Evolutionary conservation across 352 stramenopile species (phyloP).

Genomic region (Globisporangium perplexum): DNA sequence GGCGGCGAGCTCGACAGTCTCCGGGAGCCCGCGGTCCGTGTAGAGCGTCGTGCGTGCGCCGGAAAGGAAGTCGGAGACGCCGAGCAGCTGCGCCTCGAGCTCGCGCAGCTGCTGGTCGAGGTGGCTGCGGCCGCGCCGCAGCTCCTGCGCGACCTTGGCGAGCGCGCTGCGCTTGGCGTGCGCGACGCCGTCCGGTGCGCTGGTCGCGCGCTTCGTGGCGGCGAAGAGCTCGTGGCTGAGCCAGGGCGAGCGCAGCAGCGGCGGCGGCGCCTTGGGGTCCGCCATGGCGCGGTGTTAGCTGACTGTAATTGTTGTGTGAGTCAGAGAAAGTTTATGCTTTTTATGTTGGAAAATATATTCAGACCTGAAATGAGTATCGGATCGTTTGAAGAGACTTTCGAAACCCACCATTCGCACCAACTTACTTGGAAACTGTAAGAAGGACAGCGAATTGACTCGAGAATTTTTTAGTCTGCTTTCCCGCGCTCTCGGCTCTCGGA

Average conservation of each 20-base stretch:
- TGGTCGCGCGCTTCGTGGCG: constrained; percentile 46
- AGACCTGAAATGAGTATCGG: not conserved
- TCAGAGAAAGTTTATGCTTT: not conserved
- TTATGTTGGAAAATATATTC: not conserved
- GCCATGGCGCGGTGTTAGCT: constrained; percentile 2
- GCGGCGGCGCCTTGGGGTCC: constrained; percentile 5
- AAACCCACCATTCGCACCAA: not conserved
- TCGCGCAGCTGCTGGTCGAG: constrained; percentile 57
- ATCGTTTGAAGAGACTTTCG: not conserved
- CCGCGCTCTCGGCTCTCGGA: not conserved
- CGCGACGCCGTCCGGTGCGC: constrained; percentile 35
- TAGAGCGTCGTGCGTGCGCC: constrained; percentile 37
- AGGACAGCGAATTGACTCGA: too few relatives aligned
- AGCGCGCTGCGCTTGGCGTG: constrained; percentile 47
- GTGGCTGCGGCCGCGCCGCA: constrained; percentile 48
- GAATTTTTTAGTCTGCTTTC: not conserved
- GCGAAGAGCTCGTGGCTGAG: constrained; percentile 64
- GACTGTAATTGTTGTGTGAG: not conserved
- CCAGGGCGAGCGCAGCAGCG: constrained; percentile 47
- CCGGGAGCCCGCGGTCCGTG: constrained; percentile 15
- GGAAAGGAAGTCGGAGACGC: constrained; percentile 54
- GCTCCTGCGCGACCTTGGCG: constrained; percentile 50
- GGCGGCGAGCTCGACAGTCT: constrained; percentile 2
- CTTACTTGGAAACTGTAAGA: not conserved
- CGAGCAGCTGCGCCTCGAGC: constrained; percentile 51